Evolutionary conservation across 164 flowering plant genomes (phyloP), one percentile per base, ranked within the genome.

Genomic region (Magnolia officinalis): DNA sequence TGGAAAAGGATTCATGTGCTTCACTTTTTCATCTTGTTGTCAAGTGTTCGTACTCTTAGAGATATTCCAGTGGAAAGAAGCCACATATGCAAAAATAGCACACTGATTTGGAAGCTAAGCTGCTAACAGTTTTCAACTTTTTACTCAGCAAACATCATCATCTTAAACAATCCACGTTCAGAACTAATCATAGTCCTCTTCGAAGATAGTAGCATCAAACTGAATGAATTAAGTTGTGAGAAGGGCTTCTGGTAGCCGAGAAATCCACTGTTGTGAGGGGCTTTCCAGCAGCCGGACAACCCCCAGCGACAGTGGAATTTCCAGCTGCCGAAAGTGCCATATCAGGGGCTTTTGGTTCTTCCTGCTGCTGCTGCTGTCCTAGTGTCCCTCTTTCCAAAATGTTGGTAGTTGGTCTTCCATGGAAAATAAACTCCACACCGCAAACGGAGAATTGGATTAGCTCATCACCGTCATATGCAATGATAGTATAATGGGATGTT

Each of bases 301-400:
- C 63, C 63, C 63, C 63, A 13, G 63, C 63, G n/a, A 19, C 63
- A 59, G 63, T 59, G n/a, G 14, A 59, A 59, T 19, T 59, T 59
- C 63, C 63, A 59, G 63, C 63, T 59, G 63, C 63, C n/a, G 18
- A 59, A 59, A 59, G 63, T 59, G 63, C 63, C 63, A 16, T 59
- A 59, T 13, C 63, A 59, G 14, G 10, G n/a, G 63, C 63, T 59
- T 59, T 59, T 59, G 63, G 45, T 37, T 37, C 45, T 37, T 37
- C 45, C 45, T 37, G 45, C 45, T 37, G 45, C 45, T 37, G 45
- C 45, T 37, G 45, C 45, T 37, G 24, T 23, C 24, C 24, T 23
- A 23, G 24, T 23, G 24, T 23, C 24, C 24, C 45, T 37, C 45
- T 37, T 37, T 37, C 45, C 45, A 37, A 37, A 37, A 37, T 37